Evolutionary conservation across 164 flowering plant genomes (phyloP), one percentile per base, ranked within the genome.

Genomic region (Umbellularia californica): DNA sequence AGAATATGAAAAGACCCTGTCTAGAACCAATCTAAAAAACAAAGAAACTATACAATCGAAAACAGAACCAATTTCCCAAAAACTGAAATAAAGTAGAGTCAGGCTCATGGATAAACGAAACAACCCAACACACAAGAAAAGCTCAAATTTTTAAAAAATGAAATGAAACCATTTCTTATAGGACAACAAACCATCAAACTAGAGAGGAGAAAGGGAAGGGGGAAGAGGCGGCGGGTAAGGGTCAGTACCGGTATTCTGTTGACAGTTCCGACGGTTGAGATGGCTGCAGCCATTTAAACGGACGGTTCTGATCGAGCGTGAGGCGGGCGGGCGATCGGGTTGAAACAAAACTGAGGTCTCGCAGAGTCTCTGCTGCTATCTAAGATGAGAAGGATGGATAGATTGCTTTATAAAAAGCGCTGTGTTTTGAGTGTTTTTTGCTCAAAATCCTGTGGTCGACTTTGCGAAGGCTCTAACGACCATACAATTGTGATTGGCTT

Each of bases 241-340:
- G 58, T 68, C 65, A 19, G 77, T 82, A 86, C 85, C 80, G 79
- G 78, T 64, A 81, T 70, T 74, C 78, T 67, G 80, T 81, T 83
- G 55, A 80, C 87, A 47, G 82, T 79, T 76, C 85, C 88, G 28
- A 85, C 73, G 73, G 83, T 77, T 24, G 88, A 77, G 63, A 85
- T 64, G 35, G 85, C 73, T 28, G 84, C 68, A 74, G 88, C 84
- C 85, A 82, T 80, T 73, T 71, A 2, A n/a, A 24, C 70, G 1
- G 68, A 52, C 68, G 62, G 67, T 69, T 65, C 70, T 65, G 72
- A 71, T 60, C 13, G 68, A 70, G 30, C n/a, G 64, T 6, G 5
- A 13, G 62, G 33, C 3, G 30, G 17, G 0, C 3, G 30, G n/a
- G 0, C 50, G 15, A 17, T 35, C 47, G 33, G 3, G 5, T 27